phyloP scores from a whole-genome alignment of 352 stramenopile genomes.

The Globisporangium takayamanum region DNA sequence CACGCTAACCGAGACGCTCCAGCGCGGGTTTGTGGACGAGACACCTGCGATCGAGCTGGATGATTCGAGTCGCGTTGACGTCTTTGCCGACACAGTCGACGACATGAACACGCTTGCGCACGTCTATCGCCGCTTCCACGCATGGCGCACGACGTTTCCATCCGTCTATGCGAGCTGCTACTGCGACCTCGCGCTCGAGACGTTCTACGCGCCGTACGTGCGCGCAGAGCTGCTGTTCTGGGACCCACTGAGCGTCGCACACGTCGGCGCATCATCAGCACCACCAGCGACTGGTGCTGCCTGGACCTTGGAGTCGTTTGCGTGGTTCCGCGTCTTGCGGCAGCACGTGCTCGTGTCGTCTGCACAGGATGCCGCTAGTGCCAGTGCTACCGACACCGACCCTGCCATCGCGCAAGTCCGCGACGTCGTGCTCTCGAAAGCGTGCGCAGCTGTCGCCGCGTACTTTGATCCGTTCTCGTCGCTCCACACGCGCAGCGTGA shows the following conservation, averaged over 20 bases:
- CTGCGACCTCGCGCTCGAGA: constrained; percentile 49
- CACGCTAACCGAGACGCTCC: background rate
- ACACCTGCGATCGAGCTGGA: constrained; percentile 2
- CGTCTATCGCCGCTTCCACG: constrained; percentile 59
- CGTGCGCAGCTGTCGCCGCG: constrained; percentile 21
- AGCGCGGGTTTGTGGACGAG: constrained; percentile 21
- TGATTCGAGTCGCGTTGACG: constrained; percentile 8
- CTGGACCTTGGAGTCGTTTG: constrained; percentile 35
- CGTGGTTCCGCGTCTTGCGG: constrained; percentile 44
- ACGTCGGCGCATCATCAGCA: background rate
- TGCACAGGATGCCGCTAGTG: background rate
- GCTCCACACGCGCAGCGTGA: constrained; percentile 45
- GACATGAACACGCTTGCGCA: constrained; percentile 55
- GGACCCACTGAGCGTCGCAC: constrained; percentile 40
- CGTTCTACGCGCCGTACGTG: constrained; percentile 59
- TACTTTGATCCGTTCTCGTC: constrained; percentile 62
- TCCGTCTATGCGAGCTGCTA: constrained; percentile 62
- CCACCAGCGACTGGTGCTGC: background rate
- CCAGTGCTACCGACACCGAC: constrained; percentile 18
- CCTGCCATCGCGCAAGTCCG: constrained; percentile 37
- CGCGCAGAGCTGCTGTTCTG: constrained; percentile 55
- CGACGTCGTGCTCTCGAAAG: constrained; percentile 44
- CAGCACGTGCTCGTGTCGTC: constrained; percentile 19
- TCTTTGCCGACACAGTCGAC: constrained; percentile 64
- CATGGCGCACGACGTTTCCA: constrained; percentile 68